Evolutionary conservation across 2,329 filamentous ascomycete species (phyloP).

Genomic region (Fusarium aywerte): DNA sequence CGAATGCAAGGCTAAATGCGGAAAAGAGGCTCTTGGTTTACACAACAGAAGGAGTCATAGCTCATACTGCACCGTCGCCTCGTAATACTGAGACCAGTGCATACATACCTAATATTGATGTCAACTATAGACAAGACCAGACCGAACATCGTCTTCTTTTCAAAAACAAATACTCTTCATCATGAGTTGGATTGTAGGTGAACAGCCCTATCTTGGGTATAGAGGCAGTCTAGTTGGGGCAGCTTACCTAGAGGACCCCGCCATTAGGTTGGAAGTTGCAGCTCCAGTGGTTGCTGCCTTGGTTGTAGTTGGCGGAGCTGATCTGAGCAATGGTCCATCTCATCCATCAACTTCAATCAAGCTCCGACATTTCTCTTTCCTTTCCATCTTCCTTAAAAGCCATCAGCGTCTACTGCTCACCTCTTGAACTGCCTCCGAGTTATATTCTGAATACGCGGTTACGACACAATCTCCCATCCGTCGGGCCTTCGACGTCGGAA

Average conservation of each 20-base stretch:
- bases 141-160: neutral
- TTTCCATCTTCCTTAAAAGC: constrained; percentile 2
- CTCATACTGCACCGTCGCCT: neutral
- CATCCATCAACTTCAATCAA: constrained; percentile 18
- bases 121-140: neutral
- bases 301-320: constrained; percentile 16
- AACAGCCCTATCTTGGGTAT: neutral
- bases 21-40: neutral
- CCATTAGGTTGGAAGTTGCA: constrained; percentile 15
- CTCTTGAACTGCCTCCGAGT: neutral
- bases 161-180: neutral
- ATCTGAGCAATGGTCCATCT: constrained; percentile 22
- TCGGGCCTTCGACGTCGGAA: constrained; percentile 10
- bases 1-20: no score
- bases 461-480: neutral
- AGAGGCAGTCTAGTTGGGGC: neutral
- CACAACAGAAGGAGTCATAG: neutral
- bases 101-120: neutral
- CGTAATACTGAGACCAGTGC: neutral
- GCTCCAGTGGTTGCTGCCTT: constrained; percentile 26
- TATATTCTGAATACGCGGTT: neutral
- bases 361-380: constrained; percentile 6
- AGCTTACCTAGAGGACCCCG: constrained; percentile 25
- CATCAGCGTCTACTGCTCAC: neutral
- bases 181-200: neutral